Conservation (phyloP, 169 alveolate species). For the Eimeria necatrix region DNA sequence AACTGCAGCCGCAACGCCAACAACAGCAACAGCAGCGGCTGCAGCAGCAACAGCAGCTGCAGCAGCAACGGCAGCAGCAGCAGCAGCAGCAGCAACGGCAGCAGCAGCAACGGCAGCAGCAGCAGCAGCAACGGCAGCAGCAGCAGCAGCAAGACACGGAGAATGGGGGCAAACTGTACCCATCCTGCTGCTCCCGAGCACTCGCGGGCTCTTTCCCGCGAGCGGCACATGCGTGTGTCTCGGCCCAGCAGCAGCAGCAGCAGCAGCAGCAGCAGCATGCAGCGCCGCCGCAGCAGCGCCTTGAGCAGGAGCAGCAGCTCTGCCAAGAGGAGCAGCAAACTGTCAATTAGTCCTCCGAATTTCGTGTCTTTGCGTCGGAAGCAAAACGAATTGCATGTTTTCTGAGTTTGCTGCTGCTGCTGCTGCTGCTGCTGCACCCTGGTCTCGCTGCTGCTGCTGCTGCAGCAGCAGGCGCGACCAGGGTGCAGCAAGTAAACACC, state of each 20-base stretch:
- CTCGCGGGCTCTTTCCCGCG: no score
- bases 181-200: no score
- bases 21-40: background rate
- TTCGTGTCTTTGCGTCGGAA: no score
- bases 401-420: no score
- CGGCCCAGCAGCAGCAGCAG: conserved; percentile 13
- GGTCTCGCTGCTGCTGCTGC: background rate
- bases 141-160: no score
- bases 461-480: background rate
- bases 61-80: background rate
- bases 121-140: background rate
- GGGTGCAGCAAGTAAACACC: background rate
- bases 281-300: background rate
- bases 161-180: no score
- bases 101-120: conserved; percentile 19
- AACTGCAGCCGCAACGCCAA: no score
- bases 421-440: no score
- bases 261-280: background rate
- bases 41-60: conserved; percentile 16
- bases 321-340: no score
- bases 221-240: no score
- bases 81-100: background rate
- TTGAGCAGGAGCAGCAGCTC: background rate
- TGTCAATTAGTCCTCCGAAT: no score
- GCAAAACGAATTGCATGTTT: no score